phyloP scores from a whole-genome alignment of 345 rosid species.

The Dovyalis caffra region DNA sequence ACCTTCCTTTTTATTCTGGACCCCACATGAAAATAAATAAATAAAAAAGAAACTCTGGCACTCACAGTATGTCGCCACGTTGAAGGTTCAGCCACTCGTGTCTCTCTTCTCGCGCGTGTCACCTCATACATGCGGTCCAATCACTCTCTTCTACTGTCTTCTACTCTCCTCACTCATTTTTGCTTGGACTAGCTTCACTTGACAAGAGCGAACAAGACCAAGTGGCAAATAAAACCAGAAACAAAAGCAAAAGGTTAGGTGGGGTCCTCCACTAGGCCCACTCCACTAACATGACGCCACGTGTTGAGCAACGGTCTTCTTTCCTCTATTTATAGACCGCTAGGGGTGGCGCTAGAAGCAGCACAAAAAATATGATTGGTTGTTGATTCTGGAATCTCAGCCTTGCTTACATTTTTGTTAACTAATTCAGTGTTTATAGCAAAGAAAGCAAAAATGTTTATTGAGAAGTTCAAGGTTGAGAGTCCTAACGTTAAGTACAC shows the following conservation, averaged over 20 bases:
- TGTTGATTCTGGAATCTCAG: neutral
- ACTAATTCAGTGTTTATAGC: neutral
- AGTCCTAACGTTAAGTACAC: slow-evolving; percentile 80
- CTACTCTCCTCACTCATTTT: neutral
- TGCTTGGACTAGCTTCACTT: slow-evolving; percentile 15
- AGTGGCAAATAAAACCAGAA: neutral
- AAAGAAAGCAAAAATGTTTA: slow-evolving; percentile 50
- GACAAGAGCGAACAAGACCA: no score
- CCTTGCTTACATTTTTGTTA: neutral
- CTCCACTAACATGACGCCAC: slow-evolving; percentile 33
- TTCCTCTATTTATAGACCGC: slow-evolving; percentile 27
- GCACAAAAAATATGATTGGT: neutral
- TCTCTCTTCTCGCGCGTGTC: neutral
- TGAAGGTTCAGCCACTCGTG: neutral
- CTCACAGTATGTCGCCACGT: slow-evolving; percentile 19
- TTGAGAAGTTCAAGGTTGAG: slow-evolving; percentile 86
- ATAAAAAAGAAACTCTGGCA: neutral
- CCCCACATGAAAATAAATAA: neutral
- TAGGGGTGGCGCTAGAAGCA: neutral
- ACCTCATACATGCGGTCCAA: slow-evolving; percentile 3
- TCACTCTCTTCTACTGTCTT: neutral
- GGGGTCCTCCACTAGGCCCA: neutral
- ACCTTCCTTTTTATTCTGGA: neutral
- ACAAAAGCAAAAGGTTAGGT: neutral
- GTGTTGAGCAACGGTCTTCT: neutral